These are phyloP conservation scores for Lasiosphaeris hirsuta DNA, from an alignment of 495 filamentous ascomycete genomes.

Conservation along the genomic window DNA sequence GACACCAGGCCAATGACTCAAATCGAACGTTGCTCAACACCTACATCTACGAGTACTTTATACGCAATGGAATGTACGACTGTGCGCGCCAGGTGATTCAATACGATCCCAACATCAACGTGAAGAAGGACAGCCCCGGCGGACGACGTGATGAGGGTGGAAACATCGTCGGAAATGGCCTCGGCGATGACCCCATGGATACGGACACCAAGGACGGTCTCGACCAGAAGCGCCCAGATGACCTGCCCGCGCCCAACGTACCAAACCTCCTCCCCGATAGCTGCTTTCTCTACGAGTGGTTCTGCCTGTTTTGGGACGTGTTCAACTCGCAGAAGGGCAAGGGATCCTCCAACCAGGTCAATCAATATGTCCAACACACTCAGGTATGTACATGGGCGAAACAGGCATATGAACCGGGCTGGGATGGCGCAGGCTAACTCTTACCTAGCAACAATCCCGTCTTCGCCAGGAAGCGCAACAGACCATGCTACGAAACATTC, in stretches of 20 bases:
- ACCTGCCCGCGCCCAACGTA: slow-evolving; percentile 72
- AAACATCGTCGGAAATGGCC: slow-evolving; percentile 60
- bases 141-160: slow-evolving; percentile 62
- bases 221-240: slow-evolving; percentile 67
- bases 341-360: slow-evolving; percentile 49
- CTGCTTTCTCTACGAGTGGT: slow-evolving; percentile 92
- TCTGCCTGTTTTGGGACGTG: slow-evolving; percentile 94
- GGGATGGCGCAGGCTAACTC: slow-evolving; percentile 17
- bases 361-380: slow-evolving; percentile 72
- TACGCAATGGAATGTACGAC: slow-evolving; percentile 76
- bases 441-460: slow-evolving; percentile 57
- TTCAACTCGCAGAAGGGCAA: slow-evolving; percentile 71
- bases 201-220: slow-evolving; percentile 73
- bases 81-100: slow-evolving; percentile 70
- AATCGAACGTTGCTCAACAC: slow-evolving; percentile 67
- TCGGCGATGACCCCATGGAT: slow-evolving; percentile 80
- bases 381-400: slow-evolving; percentile 56
- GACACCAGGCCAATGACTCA: slow-evolving; percentile 32
- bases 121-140: slow-evolving; percentile 55
- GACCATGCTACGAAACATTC: slow-evolving; percentile 64
- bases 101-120: slow-evolving; percentile 55
- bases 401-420: not conserved
- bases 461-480: slow-evolving; percentile 65
- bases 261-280: slow-evolving; percentile 62
- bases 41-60: slow-evolving; percentile 96